phyloP scores from a whole-genome alignment of 2,329 filamentous ascomycete genomes.

The Arthrinium phaeospermum region DNA sequence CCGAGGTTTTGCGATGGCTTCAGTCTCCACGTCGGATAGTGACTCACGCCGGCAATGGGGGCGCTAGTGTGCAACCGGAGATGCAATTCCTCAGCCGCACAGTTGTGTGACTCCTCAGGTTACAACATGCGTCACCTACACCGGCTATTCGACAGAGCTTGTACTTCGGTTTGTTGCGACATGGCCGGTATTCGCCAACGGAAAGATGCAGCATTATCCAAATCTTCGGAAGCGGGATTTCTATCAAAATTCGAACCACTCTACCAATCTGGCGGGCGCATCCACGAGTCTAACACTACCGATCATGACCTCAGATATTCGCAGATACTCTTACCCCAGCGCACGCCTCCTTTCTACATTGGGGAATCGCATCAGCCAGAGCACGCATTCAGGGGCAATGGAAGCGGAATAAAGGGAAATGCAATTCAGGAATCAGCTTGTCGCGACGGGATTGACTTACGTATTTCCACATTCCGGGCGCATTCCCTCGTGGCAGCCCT shows the following conservation, averaged over 20 bases:
- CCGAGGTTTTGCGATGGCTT: background rate
- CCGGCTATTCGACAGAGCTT: background rate
- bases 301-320: conserved; percentile 48
- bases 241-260: background rate
- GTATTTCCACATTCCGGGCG: conserved; percentile 59
- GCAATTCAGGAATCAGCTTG: background rate
- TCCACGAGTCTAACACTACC: background rate
- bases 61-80: background rate
- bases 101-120: background rate
- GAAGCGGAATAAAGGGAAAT: background rate
- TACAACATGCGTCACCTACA: background rate
- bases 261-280: background rate
- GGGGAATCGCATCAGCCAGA: conserved; percentile 31
- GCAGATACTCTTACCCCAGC: conserved; percentile 51
- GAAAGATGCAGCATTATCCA: background rate
- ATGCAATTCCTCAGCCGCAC: background rate
- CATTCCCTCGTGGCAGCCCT: conserved; percentile 55
- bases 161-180: background rate
- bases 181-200: background rate
- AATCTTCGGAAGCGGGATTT: background rate
- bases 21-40: conserved; percentile 5
- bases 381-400: background rate
- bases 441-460: conserved; percentile 43
- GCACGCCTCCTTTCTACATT: conserved; percentile 23
- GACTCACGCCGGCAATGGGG: conserved; percentile 5